These are phyloP conservation scores for Mucuna pruriens DNA, from an alignment of 306 rosid genomes.

Conservation along the genomic window DNA sequence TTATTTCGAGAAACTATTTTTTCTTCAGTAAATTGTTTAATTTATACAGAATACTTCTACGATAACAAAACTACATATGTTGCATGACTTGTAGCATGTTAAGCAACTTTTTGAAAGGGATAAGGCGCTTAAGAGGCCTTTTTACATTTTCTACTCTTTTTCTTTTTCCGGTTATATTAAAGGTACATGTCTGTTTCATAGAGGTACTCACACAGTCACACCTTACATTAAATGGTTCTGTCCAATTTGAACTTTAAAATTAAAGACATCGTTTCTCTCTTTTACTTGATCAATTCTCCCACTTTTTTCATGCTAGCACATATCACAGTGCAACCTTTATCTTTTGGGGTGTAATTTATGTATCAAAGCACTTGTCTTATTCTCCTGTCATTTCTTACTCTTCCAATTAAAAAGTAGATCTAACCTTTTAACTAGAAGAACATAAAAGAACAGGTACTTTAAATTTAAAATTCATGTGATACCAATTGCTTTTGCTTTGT, in stretches of 20 bases:
- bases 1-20: background rate
- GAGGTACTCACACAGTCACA: conserved; percentile 1
- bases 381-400: background rate
- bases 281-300: background rate
- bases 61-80: background rate
- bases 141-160: background rate
- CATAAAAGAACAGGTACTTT: background rate
- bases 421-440: background rate
- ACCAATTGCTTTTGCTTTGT: background rate
- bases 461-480: background rate
- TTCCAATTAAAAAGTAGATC: background rate
- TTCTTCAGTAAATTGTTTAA: background rate
- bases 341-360: background rate
- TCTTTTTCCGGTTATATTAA: background rate
- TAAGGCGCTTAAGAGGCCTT: conserved; percentile 21
- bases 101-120: conserved; percentile 3
- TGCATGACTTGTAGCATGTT: conserved; percentile 34
- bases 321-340: background rate
- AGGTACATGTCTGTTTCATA: background rate
- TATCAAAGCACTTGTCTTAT: background rate
- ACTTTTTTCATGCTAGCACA: background rate
- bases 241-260: background rate
- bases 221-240: background rate
- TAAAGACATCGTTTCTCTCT: background rate
- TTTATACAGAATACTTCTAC: background rate